These are phyloP conservation scores for Hyphodiscus hymeniophilus DNA, from an alignment of 495 filamentous ascomycete genomes.

Conservation along the genomic window DNA sequence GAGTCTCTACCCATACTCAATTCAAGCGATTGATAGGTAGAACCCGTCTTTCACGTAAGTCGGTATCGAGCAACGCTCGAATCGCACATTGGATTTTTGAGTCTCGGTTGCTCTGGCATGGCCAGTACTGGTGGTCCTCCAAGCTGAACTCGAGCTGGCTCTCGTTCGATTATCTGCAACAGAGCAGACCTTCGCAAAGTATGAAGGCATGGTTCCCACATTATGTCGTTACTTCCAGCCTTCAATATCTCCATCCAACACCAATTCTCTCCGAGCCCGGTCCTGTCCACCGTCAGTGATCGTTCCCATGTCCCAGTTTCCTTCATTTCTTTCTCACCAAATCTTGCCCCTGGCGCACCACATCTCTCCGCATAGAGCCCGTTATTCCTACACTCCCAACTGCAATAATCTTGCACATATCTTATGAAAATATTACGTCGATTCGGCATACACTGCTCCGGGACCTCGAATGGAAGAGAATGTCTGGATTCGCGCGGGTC, in stretches of 20 bases:
- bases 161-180: too few relatives aligned
- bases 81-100: too few relatives aligned
- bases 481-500: constrained; percentile 9
- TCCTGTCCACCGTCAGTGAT: neutral
- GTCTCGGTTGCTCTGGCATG: too few relatives aligned
- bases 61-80: too few relatives aligned
- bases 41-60: too few relatives aligned
- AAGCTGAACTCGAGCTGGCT: too few relatives aligned
- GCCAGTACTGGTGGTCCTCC: too few relatives aligned
- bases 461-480: constrained; percentile 22
- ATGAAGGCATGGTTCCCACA: too few relatives aligned
- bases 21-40: too few relatives aligned
- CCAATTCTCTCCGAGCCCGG: constrained; percentile 19
- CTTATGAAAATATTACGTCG: constrained; percentile 13
- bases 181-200: too few relatives aligned
- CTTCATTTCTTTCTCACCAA: constrained; percentile 3
- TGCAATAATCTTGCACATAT: constrained; percentile 14
- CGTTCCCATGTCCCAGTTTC: too few relatives aligned
- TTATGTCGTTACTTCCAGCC: neutral
- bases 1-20: too few relatives aligned
- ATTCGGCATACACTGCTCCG: constrained; percentile 20
- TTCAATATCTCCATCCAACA: constrained; percentile 19
- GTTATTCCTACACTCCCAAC: constrained; percentile 22
- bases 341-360: constrained; percentile 15
- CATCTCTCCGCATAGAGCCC: constrained; percentile 7